Evolutionary conservation across 2,329 filamentous ascomycete species (phyloP), one percentile per base, ranked within the genome.

Genomic region (Colletotrichum musae): DNA sequence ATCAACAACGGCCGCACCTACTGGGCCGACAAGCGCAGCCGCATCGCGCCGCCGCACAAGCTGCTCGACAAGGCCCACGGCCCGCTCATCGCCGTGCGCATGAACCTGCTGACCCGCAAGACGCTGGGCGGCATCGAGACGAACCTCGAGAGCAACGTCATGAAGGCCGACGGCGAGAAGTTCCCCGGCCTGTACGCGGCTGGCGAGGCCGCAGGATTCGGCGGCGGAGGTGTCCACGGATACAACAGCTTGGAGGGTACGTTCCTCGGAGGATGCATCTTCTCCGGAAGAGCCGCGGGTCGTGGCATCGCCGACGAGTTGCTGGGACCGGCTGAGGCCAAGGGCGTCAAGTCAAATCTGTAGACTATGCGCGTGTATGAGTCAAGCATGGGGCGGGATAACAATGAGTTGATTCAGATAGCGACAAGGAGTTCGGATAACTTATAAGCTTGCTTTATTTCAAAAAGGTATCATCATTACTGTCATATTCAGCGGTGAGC

Each of bases 161-260:
- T 89, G 81, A 80, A 78, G 58, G 74, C 79, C 1, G 80, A 84
- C 28, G 87, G 88, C 6, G 79, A 80, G 10, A 77, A 74, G 7
- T 89, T 90, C 73, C 81, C 84, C 0, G 88, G 88, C 0, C 73
- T 91, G 15, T 91, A 89, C 64, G 88, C 88, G 0, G 88, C 88
- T 0, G 88, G 88, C 6, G 88, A 91, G 74, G 87, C 81, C 1
- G 87, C 88, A 0, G 88, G 88, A 0, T 91, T 91, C 66, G 88
- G 88, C 0, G 88, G 89, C 2, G 88, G 88, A 2, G 88, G 89
- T 16, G 86, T 90, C 1, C 89, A 91, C 72, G 89, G 88, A 0
- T 90, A 91, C 73, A 89, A 82, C 72, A 86, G 88, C 1, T 84
- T 91, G 43, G 88, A 91, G 76, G 88, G 89, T 0, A 90, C 88